These are phyloP conservation scores for Alternaria brassicae DNA, from an alignment of 2,329 filamentous ascomycete genomes.

Conservation along the genomic window DNA sequence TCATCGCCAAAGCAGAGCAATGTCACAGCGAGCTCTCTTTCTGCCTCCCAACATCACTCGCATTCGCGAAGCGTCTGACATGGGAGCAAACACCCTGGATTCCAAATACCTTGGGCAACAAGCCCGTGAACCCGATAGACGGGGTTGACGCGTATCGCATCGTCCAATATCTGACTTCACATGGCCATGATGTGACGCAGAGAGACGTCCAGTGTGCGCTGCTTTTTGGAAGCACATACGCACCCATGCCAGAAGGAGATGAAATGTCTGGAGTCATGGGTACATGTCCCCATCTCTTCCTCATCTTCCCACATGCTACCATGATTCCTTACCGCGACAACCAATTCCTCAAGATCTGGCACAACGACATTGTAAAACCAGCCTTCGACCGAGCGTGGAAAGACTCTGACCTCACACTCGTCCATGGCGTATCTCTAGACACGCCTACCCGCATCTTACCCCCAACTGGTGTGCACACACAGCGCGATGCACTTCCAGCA, in stretches of 20 bases:
- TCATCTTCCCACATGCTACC: slow-evolving; percentile 27
- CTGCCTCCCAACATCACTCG: slow-evolving; percentile 24
- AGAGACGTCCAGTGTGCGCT: slow-evolving; percentile 11
- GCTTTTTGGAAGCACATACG: slow-evolving; percentile 19
- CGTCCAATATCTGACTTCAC: not conserved
- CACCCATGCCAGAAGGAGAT: not conserved
- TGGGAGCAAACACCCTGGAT: slow-evolving; percentile 34
- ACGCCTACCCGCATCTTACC: not conserved
- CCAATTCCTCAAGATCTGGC: slow-evolving; percentile 28
- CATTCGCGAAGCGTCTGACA: slow-evolving; percentile 28
- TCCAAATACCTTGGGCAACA: not conserved
- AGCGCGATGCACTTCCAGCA: slow-evolving; percentile 6
- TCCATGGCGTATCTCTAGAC: not conserved
- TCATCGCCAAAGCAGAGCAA: not conserved
- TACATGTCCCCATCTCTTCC: slow-evolving; percentile 16
- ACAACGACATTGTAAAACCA: slow-evolving; percentile 28
- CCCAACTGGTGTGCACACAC: not conserved
- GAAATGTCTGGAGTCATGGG: not conserved
- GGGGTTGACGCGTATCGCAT: slow-evolving; percentile 15
- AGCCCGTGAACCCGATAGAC: slow-evolving; percentile 10
- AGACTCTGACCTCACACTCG: slow-evolving; percentile 9
- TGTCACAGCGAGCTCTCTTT: slow-evolving; percentile 22
- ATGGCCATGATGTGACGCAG: not conserved
- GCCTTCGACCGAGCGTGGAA: slow-evolving; percentile 30
- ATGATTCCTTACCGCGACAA: not conserved